These are phyloP conservation scores for Cordyceps cicadae DNA, from an alignment of 2,329 filamentous ascomycete species.

Conservation along the genomic window DNA sequence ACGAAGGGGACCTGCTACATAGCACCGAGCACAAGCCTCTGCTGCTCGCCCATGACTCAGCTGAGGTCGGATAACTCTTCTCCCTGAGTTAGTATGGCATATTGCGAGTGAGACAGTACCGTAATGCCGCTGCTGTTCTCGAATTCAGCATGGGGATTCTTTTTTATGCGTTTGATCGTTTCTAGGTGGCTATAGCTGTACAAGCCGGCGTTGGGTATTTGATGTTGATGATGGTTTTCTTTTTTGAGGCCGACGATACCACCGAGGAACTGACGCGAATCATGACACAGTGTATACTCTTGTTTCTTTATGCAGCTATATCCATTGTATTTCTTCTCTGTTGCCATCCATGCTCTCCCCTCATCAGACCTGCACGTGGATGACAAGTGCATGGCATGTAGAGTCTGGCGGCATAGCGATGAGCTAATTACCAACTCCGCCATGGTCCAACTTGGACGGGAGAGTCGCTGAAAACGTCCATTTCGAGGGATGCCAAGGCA, in stretches of 20 bases:
- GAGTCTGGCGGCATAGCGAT: neutral
- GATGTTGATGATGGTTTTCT: neutral
- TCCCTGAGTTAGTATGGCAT: too few species aligned
- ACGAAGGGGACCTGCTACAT: constrained; percentile 47
- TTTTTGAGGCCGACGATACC: constrained; percentile 1
- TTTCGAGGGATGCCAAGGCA: constrained; percentile 36
- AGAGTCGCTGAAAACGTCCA: constrained; percentile 45
- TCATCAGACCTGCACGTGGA: neutral
- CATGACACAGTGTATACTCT: neutral
- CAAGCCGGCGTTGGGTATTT: neutral
- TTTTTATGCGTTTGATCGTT: neutral
- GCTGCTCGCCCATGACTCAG: neutral
- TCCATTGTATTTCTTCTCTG: neutral
- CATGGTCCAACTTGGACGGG: constrained; percentile 35
- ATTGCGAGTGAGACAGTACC: too few species aligned
- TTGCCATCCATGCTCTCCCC: neutral
- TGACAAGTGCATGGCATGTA: neutral
- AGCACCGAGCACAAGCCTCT: neutral
- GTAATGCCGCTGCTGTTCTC: neutral
- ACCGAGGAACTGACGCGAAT: neutral
- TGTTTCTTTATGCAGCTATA: neutral
- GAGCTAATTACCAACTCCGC: constrained; percentile 23
- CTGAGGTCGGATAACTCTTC: neutral
- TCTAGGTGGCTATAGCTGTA: neutral
- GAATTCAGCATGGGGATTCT: neutral